Percentiles rank a stretch among this genome's conserved stretches.
Conservation (phyloP, 495 filamentous ascomycete species). For the Talaromyces stipitatus region DNA sequence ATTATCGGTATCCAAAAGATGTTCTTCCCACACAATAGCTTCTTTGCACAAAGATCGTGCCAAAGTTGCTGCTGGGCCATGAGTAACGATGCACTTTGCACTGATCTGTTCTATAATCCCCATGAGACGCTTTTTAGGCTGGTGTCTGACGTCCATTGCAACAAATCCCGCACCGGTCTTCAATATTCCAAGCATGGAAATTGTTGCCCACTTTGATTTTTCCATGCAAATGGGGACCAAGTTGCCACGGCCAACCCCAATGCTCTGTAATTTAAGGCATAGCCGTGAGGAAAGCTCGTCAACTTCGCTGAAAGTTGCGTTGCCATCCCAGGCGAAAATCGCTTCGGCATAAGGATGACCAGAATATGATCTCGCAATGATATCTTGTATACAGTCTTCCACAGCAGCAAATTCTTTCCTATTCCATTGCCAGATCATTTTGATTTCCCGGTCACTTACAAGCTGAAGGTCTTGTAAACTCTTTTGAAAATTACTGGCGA, state of each 20-base stretch:
- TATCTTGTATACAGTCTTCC: no score
- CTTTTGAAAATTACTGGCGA: no score
- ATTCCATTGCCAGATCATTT: no score
- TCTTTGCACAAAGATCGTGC: neutral
- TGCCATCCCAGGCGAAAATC: no score
- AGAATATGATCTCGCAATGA: no score
- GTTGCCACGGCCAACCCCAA: slow-evolving; percentile 14
- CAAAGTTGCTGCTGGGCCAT: neutral
- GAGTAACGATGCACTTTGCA: slow-evolving; percentile 24
- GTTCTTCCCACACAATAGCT: neutral
- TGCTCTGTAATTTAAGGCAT: slow-evolving; percentile 12
- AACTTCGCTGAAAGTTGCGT: slow-evolving; percentile 15
- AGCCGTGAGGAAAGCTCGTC: no score
- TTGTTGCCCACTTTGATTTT: slow-evolving; percentile 25
- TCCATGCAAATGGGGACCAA: slow-evolving; percentile 24
- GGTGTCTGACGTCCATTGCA: slow-evolving; percentile 23
- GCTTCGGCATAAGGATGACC: no score
- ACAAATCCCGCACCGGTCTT: slow-evolving; percentile 19
- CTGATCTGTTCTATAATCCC: slow-evolving; percentile 25
- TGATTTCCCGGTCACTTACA: no score
- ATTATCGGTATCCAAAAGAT: neutral
- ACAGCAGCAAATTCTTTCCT: no score
- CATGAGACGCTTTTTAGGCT: slow-evolving; percentile 30
- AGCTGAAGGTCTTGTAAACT: no score
- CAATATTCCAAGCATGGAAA: slow-evolving; percentile 22